Conservation (phyloP, 352 stramenopile species). For the Phytophthora constricta region DNA sequence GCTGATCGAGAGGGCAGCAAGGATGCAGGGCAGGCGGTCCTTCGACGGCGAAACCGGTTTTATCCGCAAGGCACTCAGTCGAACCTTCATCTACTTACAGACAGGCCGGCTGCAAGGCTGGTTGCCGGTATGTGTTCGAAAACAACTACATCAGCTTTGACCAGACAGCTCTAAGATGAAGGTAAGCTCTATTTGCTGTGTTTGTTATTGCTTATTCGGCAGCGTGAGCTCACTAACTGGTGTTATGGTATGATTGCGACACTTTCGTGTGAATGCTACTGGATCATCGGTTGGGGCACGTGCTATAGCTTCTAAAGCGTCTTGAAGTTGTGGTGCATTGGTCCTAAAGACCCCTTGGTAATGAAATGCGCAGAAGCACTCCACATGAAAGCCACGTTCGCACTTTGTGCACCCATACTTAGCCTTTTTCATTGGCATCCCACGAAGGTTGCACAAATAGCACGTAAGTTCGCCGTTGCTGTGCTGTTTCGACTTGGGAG, state of each 20-base stretch:
- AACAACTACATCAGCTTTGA: background rate
- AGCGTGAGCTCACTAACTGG: background rate
- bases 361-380: slow-evolving; percentile 13
- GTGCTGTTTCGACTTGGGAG: slow-evolving; percentile 9
- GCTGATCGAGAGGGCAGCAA: background rate
- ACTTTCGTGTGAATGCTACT: slow-evolving; percentile 12
- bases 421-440: slow-evolving; percentile 4
- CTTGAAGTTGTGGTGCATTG: slow-evolving; percentile 9
- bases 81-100: background rate
- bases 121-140: background rate
- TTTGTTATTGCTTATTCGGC: background rate
- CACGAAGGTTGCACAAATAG: slow-evolving; percentile 6
- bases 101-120: background rate
- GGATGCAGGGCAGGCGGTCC: background rate
- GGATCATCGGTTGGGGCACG: slow-evolving; percentile 3
- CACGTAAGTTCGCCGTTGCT: slow-evolving; percentile 12
- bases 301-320: slow-evolving; percentile 15
- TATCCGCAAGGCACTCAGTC: background rate
- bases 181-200: background rate
- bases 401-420: slow-evolving; percentile 6
- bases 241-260: background rate
- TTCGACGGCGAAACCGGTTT: background rate
- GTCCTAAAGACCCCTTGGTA: slow-evolving; percentile 1
- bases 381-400: slow-evolving; percentile 12
- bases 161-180: background rate